Percentiles rank a stretch among this genome's conserved stretches.
Evolutionary conservation across 2,329 filamentous ascomycete genomes (phyloP).

Genomic region (Diaporthe sp.): DNA sequence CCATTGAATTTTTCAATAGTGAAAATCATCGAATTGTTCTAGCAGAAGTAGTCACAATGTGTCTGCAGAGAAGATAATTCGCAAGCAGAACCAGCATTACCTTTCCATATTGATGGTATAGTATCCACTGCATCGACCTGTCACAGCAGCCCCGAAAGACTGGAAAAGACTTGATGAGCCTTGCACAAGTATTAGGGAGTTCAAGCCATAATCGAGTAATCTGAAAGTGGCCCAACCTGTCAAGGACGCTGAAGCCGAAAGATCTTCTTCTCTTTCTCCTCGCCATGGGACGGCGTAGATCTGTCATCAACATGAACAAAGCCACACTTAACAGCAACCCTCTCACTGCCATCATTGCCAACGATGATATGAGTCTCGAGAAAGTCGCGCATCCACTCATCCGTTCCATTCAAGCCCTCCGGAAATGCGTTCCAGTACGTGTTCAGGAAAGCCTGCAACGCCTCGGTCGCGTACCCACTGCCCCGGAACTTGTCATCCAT

Average conservation of each 20-base stretch:
- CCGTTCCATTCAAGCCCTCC: neutral
- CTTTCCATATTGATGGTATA: no score
- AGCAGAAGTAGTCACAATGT: no score
- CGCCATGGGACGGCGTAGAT: slow-evolving; percentile 10
- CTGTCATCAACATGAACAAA: slow-evolving; percentile 21
- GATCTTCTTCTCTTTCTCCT: slow-evolving; percentile 16
- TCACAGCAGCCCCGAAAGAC: neutral
- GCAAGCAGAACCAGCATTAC: no score
- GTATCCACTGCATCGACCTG: neutral
- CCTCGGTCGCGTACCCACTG: slow-evolving; percentile 15
- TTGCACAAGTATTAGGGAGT: neutral
- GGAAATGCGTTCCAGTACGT: slow-evolving; percentile 21
- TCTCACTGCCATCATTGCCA: slow-evolving; percentile 23
- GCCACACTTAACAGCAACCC: slow-evolving; percentile 25
- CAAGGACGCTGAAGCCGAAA: slow-evolving; percentile 19
- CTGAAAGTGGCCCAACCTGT: neutral
- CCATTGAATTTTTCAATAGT: no score
- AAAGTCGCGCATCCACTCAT: slow-evolving; percentile 2
- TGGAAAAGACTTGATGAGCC: no score
- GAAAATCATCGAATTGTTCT: no score
- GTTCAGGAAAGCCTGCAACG: slow-evolving; percentile 1
- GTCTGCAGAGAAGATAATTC: no score
- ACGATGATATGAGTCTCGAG: slow-evolving; percentile 18
- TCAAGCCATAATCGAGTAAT: neutral
- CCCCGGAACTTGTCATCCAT: slow-evolving; percentile 15